A percentile compares a stretch with the other conserved stretches of the same genome.
phyloP scores from a whole-genome alignment of 176 grass and related monocot genomes.

The Ensete glaucum region DNA sequence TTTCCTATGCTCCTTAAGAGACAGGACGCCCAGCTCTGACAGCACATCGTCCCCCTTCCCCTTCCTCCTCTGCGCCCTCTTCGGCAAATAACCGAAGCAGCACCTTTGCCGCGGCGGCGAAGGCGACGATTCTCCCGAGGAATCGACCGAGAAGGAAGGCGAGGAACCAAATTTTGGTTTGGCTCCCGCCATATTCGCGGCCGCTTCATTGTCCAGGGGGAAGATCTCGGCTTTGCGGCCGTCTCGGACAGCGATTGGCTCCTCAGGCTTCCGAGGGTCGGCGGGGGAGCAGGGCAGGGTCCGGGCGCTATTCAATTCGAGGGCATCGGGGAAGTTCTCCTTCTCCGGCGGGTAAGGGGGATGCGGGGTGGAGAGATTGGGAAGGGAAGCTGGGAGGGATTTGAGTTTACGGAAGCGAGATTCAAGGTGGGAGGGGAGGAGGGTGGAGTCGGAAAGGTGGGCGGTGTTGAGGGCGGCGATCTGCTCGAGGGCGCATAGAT shows the following conservation, averaged over 20 bases:
- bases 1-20: constrained; percentile 57
- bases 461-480: constrained; percentile 75
- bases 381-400: constrained; percentile 32
- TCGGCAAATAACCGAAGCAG: constrained; percentile 69
- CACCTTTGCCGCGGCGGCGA: constrained; percentile 41
- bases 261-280: constrained; percentile 32
- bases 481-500: constrained; percentile 56
- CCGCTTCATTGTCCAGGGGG: neutral
- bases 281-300: neutral
- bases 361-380: neutral
- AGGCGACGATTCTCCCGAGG: constrained; percentile 2
- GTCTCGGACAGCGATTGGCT: neutral
- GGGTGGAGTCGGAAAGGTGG: constrained; percentile 40
- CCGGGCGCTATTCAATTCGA: constrained; percentile 15
- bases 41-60: constrained; percentile 11
- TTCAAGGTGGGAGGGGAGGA: constrained; percentile 52
- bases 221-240: constrained; percentile 15
- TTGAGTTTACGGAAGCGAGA: constrained; percentile 89
- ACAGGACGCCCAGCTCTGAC: constrained; percentile 11
- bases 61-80: constrained; percentile 26
- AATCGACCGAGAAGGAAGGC: neutral
- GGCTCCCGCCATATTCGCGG: neutral
- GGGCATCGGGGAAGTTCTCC: constrained; percentile 1
- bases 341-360: constrained; percentile 13
- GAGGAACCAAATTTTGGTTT: constrained; percentile 2